phyloP scores from a whole-genome alignment of 78 protist genomes.

The Cavenderia fasciculata region DNA sequence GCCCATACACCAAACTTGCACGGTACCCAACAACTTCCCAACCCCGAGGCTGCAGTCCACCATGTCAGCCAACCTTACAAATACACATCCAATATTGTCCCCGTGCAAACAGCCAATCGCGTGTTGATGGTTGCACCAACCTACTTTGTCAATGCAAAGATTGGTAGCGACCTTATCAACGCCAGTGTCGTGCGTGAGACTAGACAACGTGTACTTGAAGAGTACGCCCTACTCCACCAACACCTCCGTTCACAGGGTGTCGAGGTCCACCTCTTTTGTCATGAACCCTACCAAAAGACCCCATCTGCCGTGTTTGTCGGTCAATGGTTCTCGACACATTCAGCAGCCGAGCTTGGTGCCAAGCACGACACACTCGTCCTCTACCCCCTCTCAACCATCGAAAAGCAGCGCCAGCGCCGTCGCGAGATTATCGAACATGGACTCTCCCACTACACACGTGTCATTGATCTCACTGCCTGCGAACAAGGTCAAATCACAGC shows the following conservation, averaged over 20 bases:
- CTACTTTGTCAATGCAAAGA: slow-evolving; percentile 47
- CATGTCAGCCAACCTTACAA: too few relatives aligned
- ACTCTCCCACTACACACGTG: slow-evolving; percentile 25
- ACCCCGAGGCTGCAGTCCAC: background rate
- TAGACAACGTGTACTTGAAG: slow-evolving; percentile 48
- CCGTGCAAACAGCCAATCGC: background rate
- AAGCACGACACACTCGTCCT: slow-evolving; percentile 26
- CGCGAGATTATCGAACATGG: slow-evolving; percentile 35
- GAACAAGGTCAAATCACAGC: slow-evolving; percentile 9
- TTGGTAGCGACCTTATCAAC: slow-evolving; percentile 50
- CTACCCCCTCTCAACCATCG: slow-evolving; percentile 39
- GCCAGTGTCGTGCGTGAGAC: slow-evolving; percentile 29
- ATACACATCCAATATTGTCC: background rate
- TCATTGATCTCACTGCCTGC: slow-evolving; percentile 41
- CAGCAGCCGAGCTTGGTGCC: slow-evolving; percentile 13
- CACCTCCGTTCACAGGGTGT: slow-evolving; percentile 10
- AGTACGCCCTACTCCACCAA: slow-evolving; percentile 33
- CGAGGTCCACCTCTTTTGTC: slow-evolving; percentile 50
- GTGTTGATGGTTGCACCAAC: slow-evolving; percentile 77
- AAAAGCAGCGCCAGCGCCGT: slow-evolving; percentile 57
- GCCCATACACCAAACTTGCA: background rate
- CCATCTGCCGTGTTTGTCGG: slow-evolving; percentile 68
- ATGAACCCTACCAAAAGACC: slow-evolving; percentile 67
- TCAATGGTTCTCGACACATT: slow-evolving; percentile 81
- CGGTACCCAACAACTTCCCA: background rate